Conservation (phyloP, 805 yeast genomes). For the Clavispora phyllophila region DNA sequence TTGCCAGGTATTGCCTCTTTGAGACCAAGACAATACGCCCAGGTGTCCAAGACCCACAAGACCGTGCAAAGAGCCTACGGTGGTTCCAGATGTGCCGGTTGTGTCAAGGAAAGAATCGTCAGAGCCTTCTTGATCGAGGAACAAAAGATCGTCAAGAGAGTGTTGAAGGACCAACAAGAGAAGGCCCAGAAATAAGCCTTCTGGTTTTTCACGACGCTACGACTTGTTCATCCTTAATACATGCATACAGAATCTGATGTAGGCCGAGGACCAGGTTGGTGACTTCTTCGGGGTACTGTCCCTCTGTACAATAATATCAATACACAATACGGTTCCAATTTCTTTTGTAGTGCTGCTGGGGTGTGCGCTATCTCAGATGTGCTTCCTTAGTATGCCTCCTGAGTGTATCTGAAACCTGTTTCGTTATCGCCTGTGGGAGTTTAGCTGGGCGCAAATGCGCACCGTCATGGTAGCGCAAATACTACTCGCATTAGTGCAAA, state of each 20-base stretch:
- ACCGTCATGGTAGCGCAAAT: too few species aligned
- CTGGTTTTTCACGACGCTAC: background rate
- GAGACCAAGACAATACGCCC: constrained; percentile 98
- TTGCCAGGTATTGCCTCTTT: constrained; percentile 87
- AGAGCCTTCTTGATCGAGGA: constrained; percentile 99
- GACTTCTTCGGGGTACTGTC: background rate
- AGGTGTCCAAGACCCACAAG: constrained; percentile 92
- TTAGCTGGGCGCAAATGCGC: too few species aligned
- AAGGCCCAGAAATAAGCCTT: constrained; percentile 25
- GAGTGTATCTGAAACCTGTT: too few species aligned
- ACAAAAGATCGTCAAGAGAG: constrained; percentile 99
- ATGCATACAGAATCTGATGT: constrained; percentile 14
- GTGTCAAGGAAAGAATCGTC: constrained; percentile 98
- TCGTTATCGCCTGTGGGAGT: too few species aligned
- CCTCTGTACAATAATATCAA: background rate
- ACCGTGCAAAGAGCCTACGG: constrained; percentile 99
- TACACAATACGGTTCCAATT: background rate
- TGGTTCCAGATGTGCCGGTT: constrained; percentile 97
- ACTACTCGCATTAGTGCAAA: too few species aligned
- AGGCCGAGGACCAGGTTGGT: constrained; percentile 23
- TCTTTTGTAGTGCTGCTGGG: too few species aligned
- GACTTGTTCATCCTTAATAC: constrained; percentile 1
- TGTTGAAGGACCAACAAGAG: constrained; percentile 92
- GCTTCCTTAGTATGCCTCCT: too few species aligned
- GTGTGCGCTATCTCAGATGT: too few species aligned